Percentiles rank a stretch among this genome's conserved stretches.
Conservation (phyloP, 2,329 filamentous ascomycete genomes). For the Raffaelea albimanens region DNA sequence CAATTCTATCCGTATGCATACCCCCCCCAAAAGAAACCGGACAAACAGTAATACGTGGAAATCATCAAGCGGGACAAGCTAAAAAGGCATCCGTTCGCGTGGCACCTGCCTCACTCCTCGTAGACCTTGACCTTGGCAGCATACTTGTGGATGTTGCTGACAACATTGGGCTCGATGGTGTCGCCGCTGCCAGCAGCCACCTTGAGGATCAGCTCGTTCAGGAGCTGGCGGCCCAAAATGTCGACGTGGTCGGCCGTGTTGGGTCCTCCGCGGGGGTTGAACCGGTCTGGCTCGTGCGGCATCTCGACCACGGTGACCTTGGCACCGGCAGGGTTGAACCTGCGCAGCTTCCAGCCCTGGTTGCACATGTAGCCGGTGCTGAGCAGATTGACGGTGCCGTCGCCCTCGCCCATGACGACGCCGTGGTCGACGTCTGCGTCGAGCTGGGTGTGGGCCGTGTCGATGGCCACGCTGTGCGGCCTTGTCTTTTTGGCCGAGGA, state of each 20-base stretch:
- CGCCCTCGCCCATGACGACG: constrained; percentile 90
- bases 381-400: constrained; percentile 90
- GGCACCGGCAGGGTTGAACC: constrained; percentile 81
- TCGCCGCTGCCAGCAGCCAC: constrained; percentile 81
- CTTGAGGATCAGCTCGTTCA: constrained; percentile 83
- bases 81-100: not conserved
- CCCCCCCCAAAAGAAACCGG: too few species aligned
- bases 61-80: too few species aligned
- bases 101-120: constrained; percentile 40
- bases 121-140: constrained; percentile 75
- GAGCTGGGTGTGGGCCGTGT: constrained; percentile 51
- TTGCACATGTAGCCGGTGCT: constrained; percentile 95
- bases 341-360: constrained; percentile 84
- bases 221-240: constrained; percentile 76
- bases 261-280: constrained; percentile 67
- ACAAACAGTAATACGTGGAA: too few species aligned
- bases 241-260: constrained; percentile 87
- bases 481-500: too few species aligned
- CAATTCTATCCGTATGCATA: too few species aligned
- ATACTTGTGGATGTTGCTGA: constrained; percentile 76
- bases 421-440: constrained; percentile 66
- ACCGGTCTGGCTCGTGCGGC: constrained; percentile 90
- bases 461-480: constrained; percentile 64
- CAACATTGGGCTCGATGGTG: constrained; percentile 64
- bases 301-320: constrained; percentile 87